These are phyloP conservation scores for Colletotrichum simmondsii DNA, from an alignment of 2,329 filamentous ascomycete genomes.

Conservation along the genomic window DNA sequence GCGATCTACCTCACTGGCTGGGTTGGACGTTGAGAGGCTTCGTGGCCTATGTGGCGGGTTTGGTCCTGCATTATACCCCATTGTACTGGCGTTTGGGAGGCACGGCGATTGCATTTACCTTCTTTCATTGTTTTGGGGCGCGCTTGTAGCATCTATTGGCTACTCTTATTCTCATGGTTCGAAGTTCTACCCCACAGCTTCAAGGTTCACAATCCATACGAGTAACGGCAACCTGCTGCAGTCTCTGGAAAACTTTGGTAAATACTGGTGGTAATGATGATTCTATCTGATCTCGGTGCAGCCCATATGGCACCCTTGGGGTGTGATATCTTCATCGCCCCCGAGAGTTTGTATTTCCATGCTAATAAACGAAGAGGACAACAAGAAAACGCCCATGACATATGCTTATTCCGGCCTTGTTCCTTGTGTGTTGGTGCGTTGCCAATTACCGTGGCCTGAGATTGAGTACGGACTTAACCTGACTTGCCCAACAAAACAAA, in stretches of 20 bases:
- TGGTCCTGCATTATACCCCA: constrained; percentile 28
- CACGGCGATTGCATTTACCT: not conserved
- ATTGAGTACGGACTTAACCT: not conserved
- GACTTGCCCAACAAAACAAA: not conserved
- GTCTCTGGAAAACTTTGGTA: not conserved
- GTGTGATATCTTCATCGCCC: constrained; percentile 6
- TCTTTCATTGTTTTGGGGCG: not conserved
- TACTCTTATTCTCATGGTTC: not conserved
- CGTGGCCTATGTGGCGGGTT: not conserved
- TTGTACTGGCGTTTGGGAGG: constrained; percentile 12
- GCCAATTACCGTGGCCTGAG: constrained; percentile 1
- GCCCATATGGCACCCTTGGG: not conserved
- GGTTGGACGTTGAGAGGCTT: not conserved
- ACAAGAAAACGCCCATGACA: constrained; percentile 27
- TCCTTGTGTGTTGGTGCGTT: constrained; percentile 6
- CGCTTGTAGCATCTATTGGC: not conserved
- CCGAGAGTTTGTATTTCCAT: constrained; percentile 6
- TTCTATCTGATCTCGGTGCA: constrained; percentile 31
- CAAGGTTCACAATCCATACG: not conserved
- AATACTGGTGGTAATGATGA: constrained; percentile 12
- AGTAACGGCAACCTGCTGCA: not conserved
- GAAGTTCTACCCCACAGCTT: not conserved
- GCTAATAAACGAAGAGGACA: not conserved
- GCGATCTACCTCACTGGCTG: not conserved
- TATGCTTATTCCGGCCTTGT: constrained; percentile 31